Evolutionary conservation across 176 grass and related monocot genomes (phyloP), one percentile per base, ranked within the genome.

Genomic region (Puccinellia tenuiflora): DNA sequence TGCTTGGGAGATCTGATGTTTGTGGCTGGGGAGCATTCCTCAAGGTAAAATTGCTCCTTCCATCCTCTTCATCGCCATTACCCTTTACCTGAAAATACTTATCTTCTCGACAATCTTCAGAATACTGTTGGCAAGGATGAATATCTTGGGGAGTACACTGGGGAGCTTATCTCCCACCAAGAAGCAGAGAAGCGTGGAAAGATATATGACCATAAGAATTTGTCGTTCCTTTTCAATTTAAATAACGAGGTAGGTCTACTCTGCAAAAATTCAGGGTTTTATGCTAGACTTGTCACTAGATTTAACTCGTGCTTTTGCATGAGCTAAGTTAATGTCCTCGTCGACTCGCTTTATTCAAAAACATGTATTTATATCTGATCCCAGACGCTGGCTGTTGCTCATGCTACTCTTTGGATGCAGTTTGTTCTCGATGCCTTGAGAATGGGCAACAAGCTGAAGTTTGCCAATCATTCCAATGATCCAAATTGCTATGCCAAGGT

Each of bases 391-490:
- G 22, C 45, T 51, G 43, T 74, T 80, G 42, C 86, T 84, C 22
- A 86, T 17, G 30, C 77, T 22, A 5, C 46, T 79, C n/a, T 87
- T 77, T 81, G 31, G 33, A 30, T 78, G 85, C 92, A 99, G 96
- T 99, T 85, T 88, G 96, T 99, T 87, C 91, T 99, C 52, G 96
- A 99, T 71, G 96, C 96, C 14, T 93, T 92, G 75, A 85, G 96
- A 81, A 99, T 94, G 91, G 96, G 96, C 22, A 93, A 99, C 84
- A 99, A 99, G 66, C 88, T 99, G 53, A 99, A 99, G 75, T 99
- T 99, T 64, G 96, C 93, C 52, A 99, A 99, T 85, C 96, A 99
- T 86, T 92, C 96, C 31, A 83, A 89, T 28, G 93, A 92, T 59
- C 96, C 96, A 28, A 93, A 99, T 59, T 99, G 96, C 85, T 96